Percentiles rank a stretch among this genome's conserved stretches.
Conservation (phyloP, 805 yeast genomes). For the Ogataea pignaliae region DNA sequence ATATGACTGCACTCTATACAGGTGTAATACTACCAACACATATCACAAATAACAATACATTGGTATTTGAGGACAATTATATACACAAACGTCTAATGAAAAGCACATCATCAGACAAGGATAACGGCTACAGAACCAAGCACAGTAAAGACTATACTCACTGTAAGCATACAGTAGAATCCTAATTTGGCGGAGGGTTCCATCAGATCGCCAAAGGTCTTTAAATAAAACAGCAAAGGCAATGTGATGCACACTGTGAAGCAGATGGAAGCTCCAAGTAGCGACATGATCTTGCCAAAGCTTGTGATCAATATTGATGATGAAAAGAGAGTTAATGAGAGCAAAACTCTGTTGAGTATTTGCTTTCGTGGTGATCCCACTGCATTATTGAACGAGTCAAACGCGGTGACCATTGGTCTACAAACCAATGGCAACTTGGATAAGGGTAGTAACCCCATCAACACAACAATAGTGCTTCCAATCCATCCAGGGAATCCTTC, state of each 20-base stretch:
- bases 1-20: no score
- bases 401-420: slow-evolving; percentile 71
- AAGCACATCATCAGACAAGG: slow-evolving; percentile 7
- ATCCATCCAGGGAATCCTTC: slow-evolving; percentile 47
- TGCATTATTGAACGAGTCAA: slow-evolving; percentile 37
- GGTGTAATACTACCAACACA: no score
- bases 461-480: slow-evolving; percentile 48
- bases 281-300: slow-evolving; percentile 77
- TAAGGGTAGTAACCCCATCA: slow-evolving; percentile 78
- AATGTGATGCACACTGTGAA: slow-evolving; percentile 74
- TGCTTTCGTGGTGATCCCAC: slow-evolving; percentile 4
- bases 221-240: slow-evolving; percentile 69
- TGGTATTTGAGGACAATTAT: neutral
- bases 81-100: slow-evolving; percentile 16
- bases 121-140: slow-evolving; percentile 58
- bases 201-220: slow-evolving; percentile 44
- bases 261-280: slow-evolving; percentile 77
- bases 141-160: slow-evolving; percentile 46
- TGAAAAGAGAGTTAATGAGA: slow-evolving; percentile 54
- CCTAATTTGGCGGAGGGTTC: slow-evolving; percentile 33
- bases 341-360: slow-evolving; percentile 34
- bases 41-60: no score
- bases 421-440: slow-evolving; percentile 83
- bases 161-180: slow-evolving; percentile 39
- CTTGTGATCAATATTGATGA: slow-evolving; percentile 67